These are phyloP conservation scores for Powellomyces hirtus DNA, from an alignment of 192 early-diverging fungal species.

Conservation along the genomic window DNA sequence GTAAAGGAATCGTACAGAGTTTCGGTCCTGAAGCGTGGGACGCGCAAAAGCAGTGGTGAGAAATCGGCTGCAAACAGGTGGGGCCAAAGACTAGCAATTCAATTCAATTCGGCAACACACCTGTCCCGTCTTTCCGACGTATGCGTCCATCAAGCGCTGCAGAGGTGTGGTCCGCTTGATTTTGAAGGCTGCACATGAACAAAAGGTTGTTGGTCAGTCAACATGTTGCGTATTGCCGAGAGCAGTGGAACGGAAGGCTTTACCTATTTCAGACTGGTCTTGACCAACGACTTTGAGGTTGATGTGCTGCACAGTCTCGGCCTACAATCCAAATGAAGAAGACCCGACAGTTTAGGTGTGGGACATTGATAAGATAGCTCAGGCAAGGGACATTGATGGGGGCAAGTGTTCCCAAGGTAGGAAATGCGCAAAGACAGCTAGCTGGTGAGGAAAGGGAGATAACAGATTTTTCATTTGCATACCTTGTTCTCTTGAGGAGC, in stretches of 20 bases:
- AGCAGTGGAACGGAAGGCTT: neutral
- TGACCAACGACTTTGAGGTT: slow-evolving; percentile 86
- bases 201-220: slow-evolving; percentile 3
- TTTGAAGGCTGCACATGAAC: slow-evolving; percentile 77
- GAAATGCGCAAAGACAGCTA: neutral
- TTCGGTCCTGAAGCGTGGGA: slow-evolving; percentile 46
- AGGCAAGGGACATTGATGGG: neutral
- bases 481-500: slow-evolving; percentile 7
- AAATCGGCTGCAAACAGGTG: too few species aligned
- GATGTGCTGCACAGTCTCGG: slow-evolving; percentile 66
- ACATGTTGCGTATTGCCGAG: neutral
- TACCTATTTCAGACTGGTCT: slow-evolving; percentile 58
- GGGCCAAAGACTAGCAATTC: too few species aligned
- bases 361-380: neutral
- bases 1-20: slow-evolving; percentile 85
- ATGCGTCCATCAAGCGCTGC: slow-evolving; percentile 93
- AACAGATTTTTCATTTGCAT: neutral
- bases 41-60: neutral
- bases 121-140: slow-evolving; percentile 79
- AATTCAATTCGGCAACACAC: too few species aligned
- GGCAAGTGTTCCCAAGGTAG: neutral
- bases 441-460: neutral
- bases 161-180: slow-evolving; percentile 92
- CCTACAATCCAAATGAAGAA: neutral
- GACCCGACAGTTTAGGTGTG: neutral